Conservation (phyloP, 768 basidiomycete species). For the Tulasnella calospora region DNA sequence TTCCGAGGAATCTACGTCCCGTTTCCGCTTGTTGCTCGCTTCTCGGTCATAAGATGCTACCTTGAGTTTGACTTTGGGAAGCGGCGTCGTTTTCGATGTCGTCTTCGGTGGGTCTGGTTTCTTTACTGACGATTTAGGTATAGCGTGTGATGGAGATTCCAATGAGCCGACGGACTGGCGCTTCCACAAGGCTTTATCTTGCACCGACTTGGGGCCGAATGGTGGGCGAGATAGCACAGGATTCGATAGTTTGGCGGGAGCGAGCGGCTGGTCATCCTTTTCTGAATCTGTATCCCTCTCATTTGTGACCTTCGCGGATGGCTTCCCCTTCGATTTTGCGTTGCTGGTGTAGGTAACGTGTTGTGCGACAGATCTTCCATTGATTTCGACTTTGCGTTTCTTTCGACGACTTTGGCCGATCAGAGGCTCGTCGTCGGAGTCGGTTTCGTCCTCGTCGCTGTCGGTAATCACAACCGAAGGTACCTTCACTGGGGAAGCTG, state of each 20-base stretch:
- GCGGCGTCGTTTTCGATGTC: neutral
- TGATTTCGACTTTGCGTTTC: neutral
- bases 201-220: neutral
- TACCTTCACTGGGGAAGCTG: neutral
- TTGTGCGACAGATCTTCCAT: neutral
- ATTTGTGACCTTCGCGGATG: neutral
- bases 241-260: neutral
- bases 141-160: neutral
- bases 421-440: neutral
- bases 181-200: neutral
- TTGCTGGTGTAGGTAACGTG: neutral
- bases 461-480: neutral
- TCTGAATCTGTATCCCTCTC: neutral
- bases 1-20: neutral
- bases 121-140: neutral
- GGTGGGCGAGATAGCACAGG: neutral
- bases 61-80: neutral
- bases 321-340: neutral
- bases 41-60: neutral
- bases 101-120: neutral
- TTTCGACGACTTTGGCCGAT: neutral
- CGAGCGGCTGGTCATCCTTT: neutral
- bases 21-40: neutral
- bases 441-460: neutral
- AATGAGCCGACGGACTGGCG: neutral